Base-by-base conservation (phyloP, 768 basidiomycete genomes). In the Hortiboletus flavorubellus region DNA sequence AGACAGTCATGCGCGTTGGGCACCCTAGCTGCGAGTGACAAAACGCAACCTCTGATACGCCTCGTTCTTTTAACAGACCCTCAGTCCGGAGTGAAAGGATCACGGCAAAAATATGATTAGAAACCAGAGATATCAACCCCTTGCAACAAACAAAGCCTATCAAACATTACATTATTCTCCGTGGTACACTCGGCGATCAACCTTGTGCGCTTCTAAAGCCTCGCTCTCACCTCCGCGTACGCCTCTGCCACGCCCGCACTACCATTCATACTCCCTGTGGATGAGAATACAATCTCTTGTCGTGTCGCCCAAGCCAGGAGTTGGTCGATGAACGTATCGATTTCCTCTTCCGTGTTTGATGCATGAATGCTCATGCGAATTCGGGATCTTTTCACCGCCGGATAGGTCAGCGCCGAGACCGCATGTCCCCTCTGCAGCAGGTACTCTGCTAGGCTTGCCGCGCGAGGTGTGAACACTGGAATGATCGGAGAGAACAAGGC, bases 341-440 rank as follows among this genome's bases (percentile, higher is more conserved):
- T 63, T 21, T 63, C 52, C 50, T 29, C 42, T 38, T 60, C 64
- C 18, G 61, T 66, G 42, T 60, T 66, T 5, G 49, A 26, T 8
- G 45, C 61, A 31, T 63, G 64, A 8, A 66, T 47, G 31, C 49
- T 56, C 43, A 66, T 21, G 23, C 58, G 64, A 15, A 65, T 56
- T 15, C 61, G 38, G 1, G 64, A 56, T 30, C n/a, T 50, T 8
- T 34, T 65, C 18, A 63, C 64, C 5, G 54, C 29, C 8, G 64
- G 61, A 34, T 47, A 47, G 0, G 64, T 65, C 5, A 63, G 18
- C 1, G 56, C 29, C 2, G 52, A 35, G 8, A 55, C 56, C 0
- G 46, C 61, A 8, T 65, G 49, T 26, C 64, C 64, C n/a, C 10
- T 66, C 21, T 50, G 26, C 10, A 56, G 34, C 9, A 65, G n/a